Evolutionary conservation across 306 rosid genomes (phyloP), one percentile per base, ranked within the genome.

Genomic region (Quercus mongolica): DNA sequence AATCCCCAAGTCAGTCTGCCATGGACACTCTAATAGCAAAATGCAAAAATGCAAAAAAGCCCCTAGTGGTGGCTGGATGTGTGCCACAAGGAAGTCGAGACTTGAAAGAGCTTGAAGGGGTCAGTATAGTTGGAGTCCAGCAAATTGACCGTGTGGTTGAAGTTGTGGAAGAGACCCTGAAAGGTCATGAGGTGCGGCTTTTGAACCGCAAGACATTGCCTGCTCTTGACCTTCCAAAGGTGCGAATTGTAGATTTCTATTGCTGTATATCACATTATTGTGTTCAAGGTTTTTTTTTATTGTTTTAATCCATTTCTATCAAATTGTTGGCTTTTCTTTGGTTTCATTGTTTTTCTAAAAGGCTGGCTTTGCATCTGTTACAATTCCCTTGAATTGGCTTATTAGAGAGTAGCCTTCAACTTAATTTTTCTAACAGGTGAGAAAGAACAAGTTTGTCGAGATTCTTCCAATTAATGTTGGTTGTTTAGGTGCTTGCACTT

Each of bases 401-500:
- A 44, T 74, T 23, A 28, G 51, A 21, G 55, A 56, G 28, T 15
- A 56, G 63, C 74, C 17, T 78, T 83, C 73, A 25, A 72, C 49
- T 61, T 31, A 20, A 78, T 73, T 69, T 73, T 83, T 44, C 49
- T 67, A 76, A 83, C 91, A 94, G 98, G 97, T 95, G 77, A 91
- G 99, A 71, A 95, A 90, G 89, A 95, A 95, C 88, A 90, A 89
- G 80, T 93, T 86, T 59, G 92, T 95, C 76, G 99, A 95, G 95
- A 95, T 95, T 90, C 99, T 95, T 81, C 99, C 99, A 52, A 95
- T 95, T 74, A 95, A 95, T 83, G 99, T 95, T 79, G 99, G 99
- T 75, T 95, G 99, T 84, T 91, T 95, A 83, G 99, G 99, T 79
- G 97, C 99, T 83, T 95, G 99, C 86, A 95, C 99, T 46, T 95